phyloP scores from a whole-genome alignment of 176 grass and related monocot genomes.

The Otatea glauca region DNA sequence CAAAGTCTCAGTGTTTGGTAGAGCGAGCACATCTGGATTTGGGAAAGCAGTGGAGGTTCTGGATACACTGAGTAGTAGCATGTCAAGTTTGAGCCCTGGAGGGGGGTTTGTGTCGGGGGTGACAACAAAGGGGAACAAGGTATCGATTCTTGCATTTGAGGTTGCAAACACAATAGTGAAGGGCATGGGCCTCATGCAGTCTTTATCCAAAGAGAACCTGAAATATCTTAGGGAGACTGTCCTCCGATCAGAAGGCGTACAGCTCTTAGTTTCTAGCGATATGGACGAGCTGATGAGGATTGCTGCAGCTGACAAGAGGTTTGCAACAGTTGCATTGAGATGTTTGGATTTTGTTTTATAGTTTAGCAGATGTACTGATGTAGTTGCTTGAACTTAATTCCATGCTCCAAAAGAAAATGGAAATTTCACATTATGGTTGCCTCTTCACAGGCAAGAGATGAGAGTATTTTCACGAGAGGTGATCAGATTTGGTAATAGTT shows the following conservation, averaged over 20 bases:
- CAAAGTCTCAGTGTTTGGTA: constrained; percentile 55
- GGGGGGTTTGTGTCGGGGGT: constrained; percentile 51
- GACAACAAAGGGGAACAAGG: constrained; percentile 56
- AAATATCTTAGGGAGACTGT: constrained; percentile 51
- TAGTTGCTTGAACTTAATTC: too few species aligned
- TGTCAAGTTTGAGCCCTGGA: constrained; percentile 67
- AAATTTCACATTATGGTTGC: constrained; percentile 7
- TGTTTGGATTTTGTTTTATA: not conserved
- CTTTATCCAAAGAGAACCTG: constrained; percentile 62
- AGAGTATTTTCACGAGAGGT: constrained; percentile 64
- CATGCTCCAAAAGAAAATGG: not conserved
- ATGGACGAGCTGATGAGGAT: constrained; percentile 54
- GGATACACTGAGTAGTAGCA: constrained; percentile 80
- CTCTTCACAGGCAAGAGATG: constrained; percentile 56
- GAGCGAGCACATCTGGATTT: constrained; percentile 74
- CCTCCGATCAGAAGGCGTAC: constrained; percentile 55
- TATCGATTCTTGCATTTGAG: constrained; percentile 85
- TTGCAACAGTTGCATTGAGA: not conserved
- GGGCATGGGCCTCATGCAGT: constrained; percentile 61
- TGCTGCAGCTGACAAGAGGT: constrained; percentile 72
- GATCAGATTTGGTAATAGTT: constrained; percentile 73
- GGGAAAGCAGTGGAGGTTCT: constrained; percentile 83
- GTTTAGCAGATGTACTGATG: constrained; percentile 21
- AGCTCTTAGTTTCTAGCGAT: constrained; percentile 55
- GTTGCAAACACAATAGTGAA: constrained; percentile 84